phyloP scores from a whole-genome alignment of 2,329 filamentous ascomycete species.

The Penicillium sp. region DNA sequence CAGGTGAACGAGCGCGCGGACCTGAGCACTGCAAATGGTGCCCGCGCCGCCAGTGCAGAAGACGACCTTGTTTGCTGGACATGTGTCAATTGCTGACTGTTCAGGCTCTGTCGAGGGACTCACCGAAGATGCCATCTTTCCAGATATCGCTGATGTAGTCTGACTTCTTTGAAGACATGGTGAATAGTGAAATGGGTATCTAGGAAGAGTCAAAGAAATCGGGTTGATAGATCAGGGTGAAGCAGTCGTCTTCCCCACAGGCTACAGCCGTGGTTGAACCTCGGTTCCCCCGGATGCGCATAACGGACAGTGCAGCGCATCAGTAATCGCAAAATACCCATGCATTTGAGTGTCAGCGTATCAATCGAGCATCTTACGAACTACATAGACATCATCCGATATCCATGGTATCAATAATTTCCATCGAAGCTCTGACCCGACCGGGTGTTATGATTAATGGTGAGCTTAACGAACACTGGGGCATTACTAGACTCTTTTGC shows the following conservation, averaged over 20 bases:
- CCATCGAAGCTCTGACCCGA: background rate
- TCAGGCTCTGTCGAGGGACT: constrained; percentile 18
- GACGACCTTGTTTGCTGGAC: constrained; percentile 73
- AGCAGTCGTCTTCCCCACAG: constrained; percentile 18
- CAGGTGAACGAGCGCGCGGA: constrained; percentile 81
- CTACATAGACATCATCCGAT: background rate
- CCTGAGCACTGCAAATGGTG: constrained; percentile 90
- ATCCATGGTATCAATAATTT: background rate
- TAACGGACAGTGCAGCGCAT: no score
- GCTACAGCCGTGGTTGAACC: constrained; percentile 7
- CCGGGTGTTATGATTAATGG: background rate
- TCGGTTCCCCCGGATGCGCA: constrained; percentile 15
- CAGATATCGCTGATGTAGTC: constrained; percentile 78
- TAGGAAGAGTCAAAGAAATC: background rate
- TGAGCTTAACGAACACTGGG: background rate
- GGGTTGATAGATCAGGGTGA: background rate
- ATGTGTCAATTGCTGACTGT: constrained; percentile 7
- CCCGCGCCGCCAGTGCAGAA: constrained; percentile 95
- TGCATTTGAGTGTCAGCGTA: background rate
- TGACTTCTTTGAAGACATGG: constrained; percentile 65
- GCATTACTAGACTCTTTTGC: background rate
- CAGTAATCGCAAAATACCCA: background rate
- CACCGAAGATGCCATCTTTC: constrained; percentile 83
- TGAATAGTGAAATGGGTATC: constrained; percentile 2
- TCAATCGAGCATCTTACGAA: background rate